Evolutionary conservation across 257 asterid genomes (phyloP), one percentile per base, ranked within the genome.

Genomic region (Euphrasia confusa): DNA sequence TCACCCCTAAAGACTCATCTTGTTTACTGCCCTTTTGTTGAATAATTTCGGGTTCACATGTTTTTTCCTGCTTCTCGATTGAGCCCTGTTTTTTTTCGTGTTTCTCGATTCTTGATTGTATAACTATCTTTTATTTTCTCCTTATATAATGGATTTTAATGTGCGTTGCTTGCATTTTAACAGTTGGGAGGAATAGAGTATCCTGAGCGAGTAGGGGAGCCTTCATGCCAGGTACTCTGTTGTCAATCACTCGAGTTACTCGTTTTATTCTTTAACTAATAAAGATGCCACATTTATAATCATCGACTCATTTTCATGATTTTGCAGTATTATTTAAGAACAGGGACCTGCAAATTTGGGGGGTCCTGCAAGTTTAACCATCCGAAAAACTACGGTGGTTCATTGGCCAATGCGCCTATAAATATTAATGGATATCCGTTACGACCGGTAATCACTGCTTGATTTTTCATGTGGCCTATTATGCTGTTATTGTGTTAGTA

Each of bases 311-410:
- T 65, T 42, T 63, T 33, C 68, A 42, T 59, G 13, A 57, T 67
- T 68, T 39, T 80, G 83, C 83, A 90, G 97, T 85, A 76, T 77
- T 90, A 81, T 68, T 72, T 90, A 78, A 78, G 87, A 73, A 90
- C 96, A 52, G 93, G 96, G 68, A 71, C 84, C 52, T 90, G 97
- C 79, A 87, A 90, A 84, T 90, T 90, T 66, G 96, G 95, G 39
- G 80, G 71, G 4, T 79, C 85, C 66, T 90, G 97, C 82, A 90
- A 84, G 76, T 90, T 84, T 73, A 77, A 90, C 84, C 97, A 90
- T 78, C 97, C 97, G 13, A 84, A 83, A 68, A 79, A 80, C 64
- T 85, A 82, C 50, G 94, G 80, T 71, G 95, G 88, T 65, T 86
- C 91, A 37, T 78, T 81, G 74, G 80, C 73, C 49, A 74, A 68